A percentile compares a stretch with the other conserved stretches of the same genome.
These are phyloP conservation scores for Trichoderma reesei DNA, from an alignment of 495 filamentous ascomycete genomes.

Conservation along the genomic window DNA sequence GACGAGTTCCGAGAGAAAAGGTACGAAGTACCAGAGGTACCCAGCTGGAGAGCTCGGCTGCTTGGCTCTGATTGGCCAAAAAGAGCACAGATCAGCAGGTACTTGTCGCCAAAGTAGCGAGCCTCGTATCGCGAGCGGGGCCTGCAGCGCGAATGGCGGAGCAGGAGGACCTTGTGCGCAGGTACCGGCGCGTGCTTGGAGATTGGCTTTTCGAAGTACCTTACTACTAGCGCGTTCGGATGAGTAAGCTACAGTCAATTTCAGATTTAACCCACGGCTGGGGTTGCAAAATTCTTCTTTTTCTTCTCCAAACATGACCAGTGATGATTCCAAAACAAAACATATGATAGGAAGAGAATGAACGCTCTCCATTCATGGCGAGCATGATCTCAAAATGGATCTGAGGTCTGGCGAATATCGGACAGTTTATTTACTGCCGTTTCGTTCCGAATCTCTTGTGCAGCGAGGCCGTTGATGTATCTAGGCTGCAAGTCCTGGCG, in stretches of 20 bases:
- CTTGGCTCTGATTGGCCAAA: conserved; percentile 1
- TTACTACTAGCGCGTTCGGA: background rate
- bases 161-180: background rate
- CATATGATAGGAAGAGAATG: conserved; percentile 53
- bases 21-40: too few species aligned
- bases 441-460: background rate
- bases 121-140: conserved; percentile 14
- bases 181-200: background rate
- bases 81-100: background rate
- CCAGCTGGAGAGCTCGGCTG: conserved; percentile 14
- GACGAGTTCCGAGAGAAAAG: background rate
- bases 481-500: too few species aligned
- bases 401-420: conserved; percentile 37
- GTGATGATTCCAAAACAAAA: conserved; percentile 45
- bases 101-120: conserved; percentile 16
- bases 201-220: background rate
- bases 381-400: conserved; percentile 47
- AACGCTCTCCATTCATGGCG: conserved; percentile 31
- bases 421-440: background rate
- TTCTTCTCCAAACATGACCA: conserved; percentile 28
- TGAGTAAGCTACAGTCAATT: background rate
- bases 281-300: conserved; percentile 1
- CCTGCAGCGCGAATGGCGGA: conserved; percentile 12
- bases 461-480: too few species aligned
- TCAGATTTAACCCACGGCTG: background rate